Percentiles rank a stretch among this genome's conserved stretches.
These are phyloP conservation scores for Phytophthora sp. DNA, from an alignment of 352 stramenopile genomes.

Conservation along the genomic window DNA sequence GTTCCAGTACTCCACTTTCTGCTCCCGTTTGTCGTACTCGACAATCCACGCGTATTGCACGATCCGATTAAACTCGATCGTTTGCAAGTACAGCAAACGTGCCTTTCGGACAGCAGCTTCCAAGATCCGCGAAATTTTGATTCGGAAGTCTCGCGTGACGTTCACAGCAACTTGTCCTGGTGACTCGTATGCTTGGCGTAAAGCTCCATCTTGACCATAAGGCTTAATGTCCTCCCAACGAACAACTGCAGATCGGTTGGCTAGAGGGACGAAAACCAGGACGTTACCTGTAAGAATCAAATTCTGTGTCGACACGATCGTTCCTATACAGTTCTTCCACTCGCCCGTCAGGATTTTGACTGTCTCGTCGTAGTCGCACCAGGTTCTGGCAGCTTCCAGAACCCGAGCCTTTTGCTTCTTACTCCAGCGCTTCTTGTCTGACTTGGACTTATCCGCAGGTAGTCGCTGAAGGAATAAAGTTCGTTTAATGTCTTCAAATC, in stretches of 20 bases:
- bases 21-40: conserved; percentile 60
- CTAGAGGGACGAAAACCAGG: conserved; percentile 60
- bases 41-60: conserved; percentile 71
- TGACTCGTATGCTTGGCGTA: conserved; percentile 51
- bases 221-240: conserved; percentile 60
- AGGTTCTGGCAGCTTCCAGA: conserved; percentile 48
- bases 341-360: conserved; percentile 57
- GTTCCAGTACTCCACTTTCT: conserved; percentile 76
- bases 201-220: conserved; percentile 49
- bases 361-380: conserved; percentile 56
- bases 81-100: conserved; percentile 67
- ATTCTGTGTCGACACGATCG: conserved; percentile 72
- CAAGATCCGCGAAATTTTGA: conserved; percentile 42
- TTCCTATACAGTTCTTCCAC: conserved; percentile 54
- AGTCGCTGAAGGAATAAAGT: conserved; percentile 54
- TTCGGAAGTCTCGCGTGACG: conserved; percentile 45
- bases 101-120: conserved; percentile 43
- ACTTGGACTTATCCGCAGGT: conserved; percentile 15
- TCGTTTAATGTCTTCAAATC: conserved; percentile 50
- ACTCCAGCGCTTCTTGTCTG: conserved; percentile 55
- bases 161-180: conserved; percentile 37
- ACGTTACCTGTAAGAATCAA: conserved; percentile 63
- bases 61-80: conserved; percentile 73
- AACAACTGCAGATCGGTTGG: conserved; percentile 63
- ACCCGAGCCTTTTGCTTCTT: conserved; percentile 41